Evolutionary conservation across 1,139 yeast species (phyloP).

Genomic region (Meyerozyma smithsonii): DNA sequence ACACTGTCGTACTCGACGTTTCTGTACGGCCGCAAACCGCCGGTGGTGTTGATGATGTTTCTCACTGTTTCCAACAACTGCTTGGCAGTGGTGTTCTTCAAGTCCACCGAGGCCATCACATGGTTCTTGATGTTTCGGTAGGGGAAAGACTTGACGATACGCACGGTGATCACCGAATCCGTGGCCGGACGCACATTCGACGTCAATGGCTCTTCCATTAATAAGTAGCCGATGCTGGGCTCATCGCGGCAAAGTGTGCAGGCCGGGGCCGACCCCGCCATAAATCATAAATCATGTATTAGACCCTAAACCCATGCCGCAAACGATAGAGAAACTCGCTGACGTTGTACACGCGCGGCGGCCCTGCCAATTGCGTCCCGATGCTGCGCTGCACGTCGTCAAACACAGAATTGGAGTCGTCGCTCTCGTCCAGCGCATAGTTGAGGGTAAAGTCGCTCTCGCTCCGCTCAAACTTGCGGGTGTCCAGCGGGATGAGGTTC

Average conservation of each 20-base stretch:
- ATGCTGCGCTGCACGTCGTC: slow-evolving; percentile 10
- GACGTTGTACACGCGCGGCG: slow-evolving; percentile 11
- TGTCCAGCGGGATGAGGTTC: background rate
- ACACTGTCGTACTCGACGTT: slow-evolving; percentile 71
- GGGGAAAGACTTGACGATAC: slow-evolving; percentile 88
- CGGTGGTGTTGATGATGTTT: slow-evolving; percentile 54
- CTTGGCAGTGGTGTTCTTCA: slow-evolving; percentile 63
- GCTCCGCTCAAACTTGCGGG: slow-evolving; percentile 5
- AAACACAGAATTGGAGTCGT: slow-evolving; percentile 9
- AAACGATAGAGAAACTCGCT: slow-evolving; percentile 8
- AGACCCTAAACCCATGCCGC: slow-evolving; percentile 11
- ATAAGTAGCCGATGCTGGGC: slow-evolving; percentile 3
- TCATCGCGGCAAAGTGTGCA: slow-evolving; percentile 4
- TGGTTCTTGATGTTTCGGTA: slow-evolving; percentile 86
- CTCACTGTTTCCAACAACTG: slow-evolving; percentile 48
- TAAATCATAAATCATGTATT: slow-evolving; percentile 2
- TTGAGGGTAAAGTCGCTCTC: slow-evolving; percentile 10
- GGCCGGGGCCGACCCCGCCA: slow-evolving; percentile 4
- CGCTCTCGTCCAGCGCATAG: slow-evolving; percentile 10
- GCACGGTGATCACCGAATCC: slow-evolving; percentile 71
- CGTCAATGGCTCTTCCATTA: slow-evolving; percentile 55
- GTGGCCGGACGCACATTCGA: slow-evolving; percentile 65
- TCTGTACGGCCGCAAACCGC: slow-evolving; percentile 77
- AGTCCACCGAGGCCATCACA: slow-evolving; percentile 67
- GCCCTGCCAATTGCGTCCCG: slow-evolving; percentile 12